Percentiles rank a stretch among this genome's conserved stretches.
Conservation (phyloP, 352 stramenopile genomes). For the Phytophthora capsici region DNA sequence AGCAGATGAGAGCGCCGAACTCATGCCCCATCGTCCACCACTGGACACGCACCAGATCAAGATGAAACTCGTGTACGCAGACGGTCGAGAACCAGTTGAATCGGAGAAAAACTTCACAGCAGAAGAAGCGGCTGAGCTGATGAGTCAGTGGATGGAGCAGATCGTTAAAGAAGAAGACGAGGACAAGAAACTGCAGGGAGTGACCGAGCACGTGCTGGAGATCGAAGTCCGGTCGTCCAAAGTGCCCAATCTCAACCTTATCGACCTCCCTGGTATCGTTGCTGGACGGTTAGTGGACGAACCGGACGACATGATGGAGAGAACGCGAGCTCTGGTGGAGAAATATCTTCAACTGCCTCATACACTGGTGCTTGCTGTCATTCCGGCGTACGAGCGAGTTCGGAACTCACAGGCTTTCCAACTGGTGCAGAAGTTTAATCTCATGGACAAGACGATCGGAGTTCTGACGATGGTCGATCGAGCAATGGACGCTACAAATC, state of each 20-base stretch:
- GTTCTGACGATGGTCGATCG: constrained; percentile 62
- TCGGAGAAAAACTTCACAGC: constrained; percentile 23
- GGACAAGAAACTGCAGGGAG: constrained; percentile 15
- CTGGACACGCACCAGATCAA: constrained; percentile 27
- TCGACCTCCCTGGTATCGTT: constrained; percentile 56
- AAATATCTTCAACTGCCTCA: constrained; percentile 43
- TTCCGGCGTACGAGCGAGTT: constrained; percentile 41
- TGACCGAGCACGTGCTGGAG: constrained; percentile 50
- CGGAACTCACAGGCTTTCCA: constrained; percentile 56
- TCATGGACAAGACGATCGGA: constrained; percentile 43
- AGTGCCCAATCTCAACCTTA: constrained; percentile 48
- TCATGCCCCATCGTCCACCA: constrained; percentile 25
- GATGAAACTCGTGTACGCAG: constrained; percentile 40
- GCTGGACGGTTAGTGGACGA: constrained; percentile 32
- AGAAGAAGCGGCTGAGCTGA: constrained; percentile 24
- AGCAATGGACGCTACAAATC: constrained; percentile 28
- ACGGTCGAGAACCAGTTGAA: constrained; percentile 31
- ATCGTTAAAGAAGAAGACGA: constrained; percentile 31
- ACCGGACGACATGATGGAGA: constrained; percentile 52
- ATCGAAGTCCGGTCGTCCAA: constrained; percentile 43
- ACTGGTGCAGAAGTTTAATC: constrained; percentile 44
- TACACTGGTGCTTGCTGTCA: constrained; percentile 52
- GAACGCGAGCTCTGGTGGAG: constrained; percentile 41
- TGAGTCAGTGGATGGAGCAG: constrained; percentile 50
- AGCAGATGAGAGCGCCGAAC: constrained; percentile 22